Conservation (phyloP, 2,329 filamentous ascomycete species). For the Aureobasidium sp. region DNA sequence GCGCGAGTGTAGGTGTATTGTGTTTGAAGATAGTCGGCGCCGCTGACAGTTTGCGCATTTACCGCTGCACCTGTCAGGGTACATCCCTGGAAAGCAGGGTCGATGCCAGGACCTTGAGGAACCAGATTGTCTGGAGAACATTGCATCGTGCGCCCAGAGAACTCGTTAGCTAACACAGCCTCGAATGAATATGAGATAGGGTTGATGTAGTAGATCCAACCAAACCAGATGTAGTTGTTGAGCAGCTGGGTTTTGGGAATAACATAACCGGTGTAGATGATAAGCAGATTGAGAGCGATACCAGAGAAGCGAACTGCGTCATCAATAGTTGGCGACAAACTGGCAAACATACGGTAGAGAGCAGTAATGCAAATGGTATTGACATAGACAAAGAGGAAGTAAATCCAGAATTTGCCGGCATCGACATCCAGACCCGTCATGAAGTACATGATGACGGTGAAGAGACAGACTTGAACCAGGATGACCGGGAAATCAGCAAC, state of each 20-base stretch:
- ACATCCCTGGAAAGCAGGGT: slow-evolving; percentile 54
- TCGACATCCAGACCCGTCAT: slow-evolving; percentile 51
- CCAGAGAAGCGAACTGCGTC: slow-evolving; percentile 58
- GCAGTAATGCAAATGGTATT: slow-evolving; percentile 54
- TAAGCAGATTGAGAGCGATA: slow-evolving; percentile 52
- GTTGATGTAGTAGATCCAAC: slow-evolving; percentile 49
- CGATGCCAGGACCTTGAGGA: slow-evolving; percentile 48
- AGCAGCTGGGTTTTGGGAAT: slow-evolving; percentile 57
- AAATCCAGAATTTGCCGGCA: slow-evolving; percentile 58
- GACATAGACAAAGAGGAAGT: slow-evolving; percentile 55
- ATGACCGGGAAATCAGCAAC: slow-evolving; percentile 56
- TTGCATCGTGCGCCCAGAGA: slow-evolving; percentile 46
- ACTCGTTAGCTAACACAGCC: slow-evolving; percentile 59
- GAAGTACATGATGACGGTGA: slow-evolving; percentile 58
- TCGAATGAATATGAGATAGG: slow-evolving; percentile 56
- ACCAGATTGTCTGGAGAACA: slow-evolving; percentile 53
- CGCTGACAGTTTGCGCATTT: slow-evolving; percentile 43
- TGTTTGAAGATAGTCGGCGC: slow-evolving; percentile 45
- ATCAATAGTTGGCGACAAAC: slow-evolving; percentile 55
- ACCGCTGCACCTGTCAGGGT: slow-evolving; percentile 49
- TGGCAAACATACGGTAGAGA: slow-evolving; percentile 58
- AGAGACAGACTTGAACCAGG: slow-evolving; percentile 49
- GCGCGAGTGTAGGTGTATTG: slow-evolving; percentile 49
- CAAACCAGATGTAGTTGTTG: slow-evolving; percentile 55
- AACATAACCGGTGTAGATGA: slow-evolving; percentile 60